Percentiles rank a stretch among this genome's conserved stretches.
These are phyloP conservation scores for Tolypocladium amazonense DNA, from an alignment of 2,329 filamentous ascomycete species.

Conservation along the genomic window DNA sequence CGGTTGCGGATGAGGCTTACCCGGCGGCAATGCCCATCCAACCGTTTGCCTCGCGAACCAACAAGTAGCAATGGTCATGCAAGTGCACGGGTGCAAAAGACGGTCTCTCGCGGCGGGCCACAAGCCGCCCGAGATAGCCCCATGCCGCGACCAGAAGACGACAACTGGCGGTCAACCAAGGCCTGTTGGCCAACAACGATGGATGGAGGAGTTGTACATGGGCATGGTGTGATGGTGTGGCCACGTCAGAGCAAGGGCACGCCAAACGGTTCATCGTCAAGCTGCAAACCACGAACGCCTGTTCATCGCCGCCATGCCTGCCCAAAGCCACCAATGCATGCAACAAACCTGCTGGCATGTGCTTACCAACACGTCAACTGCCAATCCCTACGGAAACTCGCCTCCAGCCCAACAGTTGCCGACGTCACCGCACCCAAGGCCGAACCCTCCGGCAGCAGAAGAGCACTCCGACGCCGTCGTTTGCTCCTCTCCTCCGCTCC, in stretches of 20 bases:
- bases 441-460: not conserved
- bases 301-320: conserved; percentile 5
- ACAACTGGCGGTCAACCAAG: conserved; percentile 7
- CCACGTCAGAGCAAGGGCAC: conserved; percentile 4
- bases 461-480: not conserved
- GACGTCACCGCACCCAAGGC: not conserved
- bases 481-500: no score
- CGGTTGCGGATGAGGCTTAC: conserved; percentile 2
- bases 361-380: not conserved
- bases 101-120: not conserved
- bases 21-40: not conserved
- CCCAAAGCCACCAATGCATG: conserved; percentile 7
- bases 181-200: not conserved
- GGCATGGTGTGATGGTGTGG: conserved; percentile 3
- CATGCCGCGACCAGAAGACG: not conserved
- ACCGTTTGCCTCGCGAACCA: not conserved
- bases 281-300: conserved; percentile 9
- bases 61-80: not conserved
- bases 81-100: not conserved
- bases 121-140: not conserved
- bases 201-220: not conserved
- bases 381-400: not conserved
- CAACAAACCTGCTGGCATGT: not conserved
- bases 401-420: not conserved
- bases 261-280: conserved; percentile 5